Base-by-base conservation (phyloP, 768 basidiomycete species). In the Tricholoma hemisulphureum region DNA sequence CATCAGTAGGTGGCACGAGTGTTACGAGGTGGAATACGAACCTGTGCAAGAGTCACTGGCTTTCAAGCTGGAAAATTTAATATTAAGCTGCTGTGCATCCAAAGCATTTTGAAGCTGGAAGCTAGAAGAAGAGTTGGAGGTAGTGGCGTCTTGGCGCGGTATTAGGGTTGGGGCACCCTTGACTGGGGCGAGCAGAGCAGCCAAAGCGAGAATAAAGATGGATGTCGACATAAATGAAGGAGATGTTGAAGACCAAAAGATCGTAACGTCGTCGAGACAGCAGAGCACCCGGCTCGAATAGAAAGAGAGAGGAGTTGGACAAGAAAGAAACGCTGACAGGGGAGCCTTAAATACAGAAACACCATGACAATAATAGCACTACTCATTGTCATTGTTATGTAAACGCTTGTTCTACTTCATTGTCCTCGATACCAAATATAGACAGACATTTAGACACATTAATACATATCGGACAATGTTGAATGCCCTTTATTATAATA, bases 71-170 rank as follows among this genome's bases (percentile, higher is more conserved):
- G 73, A 67, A 67, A 85, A 87, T 56, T 82, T 68, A 16, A 67
- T 64, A 57, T 84, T 84, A 28, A 80, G 70, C 45, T 76, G 71
- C 62, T 81, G 82, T 10, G 83, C 83, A 37, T 76, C 76, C 18
- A 81, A 65, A 4, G 70, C 83, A 57, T 84, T 84, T 60, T 79
- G 71, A 55, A 74, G 55, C 39, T 63, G 62, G 13, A 60, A 8
- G 6, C 13, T 13, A 6, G 51, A n/a, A 18, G 66, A 31, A 6
- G 37, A 48, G 7, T 54, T 56, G 9, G 51, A 24, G 11, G 51
- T 39, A n/a, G 69, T 51, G n/a, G n/a, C n/a, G n/a, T n/a, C n/a
- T 21, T 48, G 35, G 67, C 65, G 37, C 71, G 67, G 57, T 71
- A 71, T 53, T 6, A 63, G 58, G 21, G 71, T 68, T 10, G 77